phyloP scores from a whole-genome alignment of 2,329 filamentous ascomycete genomes.

The Penicillium sp. region DNA sequence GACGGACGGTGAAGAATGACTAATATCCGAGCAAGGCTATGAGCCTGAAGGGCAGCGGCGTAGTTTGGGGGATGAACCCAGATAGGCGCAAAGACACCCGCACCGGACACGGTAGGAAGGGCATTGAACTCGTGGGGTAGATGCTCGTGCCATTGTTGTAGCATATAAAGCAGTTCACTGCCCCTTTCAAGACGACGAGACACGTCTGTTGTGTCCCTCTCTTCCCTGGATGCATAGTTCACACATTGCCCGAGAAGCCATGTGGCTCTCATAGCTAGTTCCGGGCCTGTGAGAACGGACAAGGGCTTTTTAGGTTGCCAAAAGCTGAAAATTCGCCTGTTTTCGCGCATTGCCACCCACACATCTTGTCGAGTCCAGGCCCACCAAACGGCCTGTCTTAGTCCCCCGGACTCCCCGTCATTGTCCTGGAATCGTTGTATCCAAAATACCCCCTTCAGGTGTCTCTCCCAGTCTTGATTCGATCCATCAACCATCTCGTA shows the following conservation, averaged over 20 bases:
- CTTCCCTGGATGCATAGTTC: constrained; percentile 57
- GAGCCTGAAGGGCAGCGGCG: constrained; percentile 53
- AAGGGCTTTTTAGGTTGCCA: constrained; percentile 57
- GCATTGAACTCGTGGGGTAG: constrained; percentile 34
- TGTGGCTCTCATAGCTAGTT: constrained; percentile 53
- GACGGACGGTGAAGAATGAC: constrained; percentile 56
- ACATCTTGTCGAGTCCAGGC: constrained; percentile 65
- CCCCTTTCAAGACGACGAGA: constrained; percentile 49
- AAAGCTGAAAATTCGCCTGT: constrained; percentile 57
- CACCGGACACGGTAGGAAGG: constrained; percentile 35
- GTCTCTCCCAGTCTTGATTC: constrained; percentile 58
- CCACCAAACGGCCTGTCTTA: constrained; percentile 64
- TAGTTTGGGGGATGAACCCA: constrained; percentile 55
- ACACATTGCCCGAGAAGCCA: constrained; percentile 57
- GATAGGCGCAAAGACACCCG: constrained; percentile 46
- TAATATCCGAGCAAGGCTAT: constrained; percentile 55
- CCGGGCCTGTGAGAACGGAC: constrained; percentile 51
- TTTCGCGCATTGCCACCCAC: constrained; percentile 64
- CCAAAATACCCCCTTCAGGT: constrained; percentile 66
- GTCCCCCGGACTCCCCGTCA: constrained; percentile 56
- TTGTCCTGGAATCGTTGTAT: constrained; percentile 63
- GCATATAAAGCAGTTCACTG: constrained; percentile 47
- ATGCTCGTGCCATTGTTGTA: constrained; percentile 52
- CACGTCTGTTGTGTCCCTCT: constrained; percentile 45
- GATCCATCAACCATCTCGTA: constrained; percentile 64